Conservation (phyloP, 164 flowering plant genomes). For the Tetrastigma voinierianum region DNA sequence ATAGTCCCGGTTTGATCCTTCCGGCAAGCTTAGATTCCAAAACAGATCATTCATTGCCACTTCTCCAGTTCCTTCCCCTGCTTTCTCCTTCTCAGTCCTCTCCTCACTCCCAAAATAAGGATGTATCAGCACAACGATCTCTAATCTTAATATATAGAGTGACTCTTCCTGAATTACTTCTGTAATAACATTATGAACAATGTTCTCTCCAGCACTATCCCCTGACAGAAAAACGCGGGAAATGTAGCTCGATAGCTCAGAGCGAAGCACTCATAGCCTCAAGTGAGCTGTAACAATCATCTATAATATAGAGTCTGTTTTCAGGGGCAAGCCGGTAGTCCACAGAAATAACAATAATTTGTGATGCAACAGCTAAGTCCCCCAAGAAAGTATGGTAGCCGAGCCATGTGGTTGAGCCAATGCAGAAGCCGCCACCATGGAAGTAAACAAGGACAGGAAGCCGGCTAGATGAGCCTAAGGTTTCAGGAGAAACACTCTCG, state of each 20-base stretch:
- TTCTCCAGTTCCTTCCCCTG: conserved; percentile 18
- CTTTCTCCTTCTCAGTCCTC: conserved; percentile 50
- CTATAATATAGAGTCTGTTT: conserved; percentile 62
- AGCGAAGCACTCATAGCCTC: no score
- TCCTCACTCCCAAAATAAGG: conserved; percentile 69
- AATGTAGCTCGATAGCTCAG: no score
- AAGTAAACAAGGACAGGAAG: conserved; percentile 68
- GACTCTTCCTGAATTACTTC: conserved; percentile 13
- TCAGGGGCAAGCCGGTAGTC: conserved; percentile 90
- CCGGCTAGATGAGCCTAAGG: background rate
- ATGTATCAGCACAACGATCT: conserved; percentile 53
- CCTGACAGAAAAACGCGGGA: conserved; percentile 73
- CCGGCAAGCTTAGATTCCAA: conserved; percentile 78
- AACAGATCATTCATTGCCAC: conserved; percentile 62
- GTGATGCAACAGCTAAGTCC: conserved; percentile 40
- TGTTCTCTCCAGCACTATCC: conserved; percentile 90
- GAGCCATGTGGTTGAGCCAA: conserved; percentile 82
- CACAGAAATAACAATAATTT: conserved; percentile 55
- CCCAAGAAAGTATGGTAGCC: conserved; percentile 77
- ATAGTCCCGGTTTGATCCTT: conserved; percentile 51
- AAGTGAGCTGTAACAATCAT: conserved; percentile 53
- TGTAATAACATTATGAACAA: conserved; percentile 59
- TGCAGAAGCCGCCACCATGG: conserved; percentile 95
- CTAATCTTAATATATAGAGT: conserved; percentile 16
- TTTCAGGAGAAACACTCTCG: conserved; percentile 63